Conservation (phyloP, 148 eudicot genomes). For the Arctostaphylos glauca region DNA sequence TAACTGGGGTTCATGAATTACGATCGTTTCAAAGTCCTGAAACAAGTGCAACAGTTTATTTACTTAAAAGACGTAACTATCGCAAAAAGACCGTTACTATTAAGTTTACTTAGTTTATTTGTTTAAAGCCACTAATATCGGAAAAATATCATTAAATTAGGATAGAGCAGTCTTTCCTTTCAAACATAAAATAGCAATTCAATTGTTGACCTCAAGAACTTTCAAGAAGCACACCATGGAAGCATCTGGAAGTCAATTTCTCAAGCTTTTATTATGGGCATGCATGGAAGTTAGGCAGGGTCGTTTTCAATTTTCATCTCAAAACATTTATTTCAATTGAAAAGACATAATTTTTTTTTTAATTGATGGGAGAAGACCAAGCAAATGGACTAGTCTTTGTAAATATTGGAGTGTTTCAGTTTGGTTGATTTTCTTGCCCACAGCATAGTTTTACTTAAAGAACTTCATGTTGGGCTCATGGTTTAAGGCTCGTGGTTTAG, state of each 20-base stretch:
- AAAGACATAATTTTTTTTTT: neutral
- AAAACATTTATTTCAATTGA: neutral
- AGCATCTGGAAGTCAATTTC: neutral
- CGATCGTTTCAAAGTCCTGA: no score
- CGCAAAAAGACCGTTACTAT: no score
- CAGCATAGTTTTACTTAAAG: neutral
- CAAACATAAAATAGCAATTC: neutral
- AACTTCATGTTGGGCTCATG: neutral
- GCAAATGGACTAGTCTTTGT: no score
- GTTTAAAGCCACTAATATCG: no score
- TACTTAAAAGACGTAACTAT: no score
- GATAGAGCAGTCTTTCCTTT: neutral
- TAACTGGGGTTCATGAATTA: no score
- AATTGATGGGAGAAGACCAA: neutral
- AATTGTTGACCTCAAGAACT: neutral
- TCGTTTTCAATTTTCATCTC: neutral
- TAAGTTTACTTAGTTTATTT: no score
- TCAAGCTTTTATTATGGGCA: neutral
- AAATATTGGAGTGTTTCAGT: neutral
- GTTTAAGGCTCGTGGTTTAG: neutral
- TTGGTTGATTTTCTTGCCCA: neutral
- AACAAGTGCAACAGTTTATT: no score
- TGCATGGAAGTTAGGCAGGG: neutral
- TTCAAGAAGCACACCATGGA: neutral
- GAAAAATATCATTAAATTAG: neutral